Conservation (phyloP, 2,329 filamentous ascomycete species). For the Pseudocercospora vitis region DNA sequence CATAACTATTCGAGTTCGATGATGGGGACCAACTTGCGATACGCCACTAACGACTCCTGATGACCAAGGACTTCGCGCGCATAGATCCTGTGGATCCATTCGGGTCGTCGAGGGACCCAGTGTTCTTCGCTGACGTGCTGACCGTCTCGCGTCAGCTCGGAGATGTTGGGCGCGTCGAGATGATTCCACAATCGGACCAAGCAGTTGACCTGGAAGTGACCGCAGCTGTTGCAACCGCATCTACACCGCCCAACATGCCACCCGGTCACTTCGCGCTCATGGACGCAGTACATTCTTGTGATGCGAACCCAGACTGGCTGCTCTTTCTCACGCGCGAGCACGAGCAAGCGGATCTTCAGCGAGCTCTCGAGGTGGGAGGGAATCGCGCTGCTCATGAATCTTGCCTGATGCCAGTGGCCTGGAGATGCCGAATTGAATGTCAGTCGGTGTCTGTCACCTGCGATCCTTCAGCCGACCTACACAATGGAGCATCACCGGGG, state of each 20-base stretch:
- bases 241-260: conserved; percentile 22
- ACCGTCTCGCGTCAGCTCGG: conserved; percentile 17
- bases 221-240: conserved; percentile 27
- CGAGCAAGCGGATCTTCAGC: conserved; percentile 18
- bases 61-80: conserved; percentile 16
- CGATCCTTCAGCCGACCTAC: conserved; percentile 10
- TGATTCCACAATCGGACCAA: conserved; percentile 22
- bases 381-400: conserved; percentile 26
- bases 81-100: conserved; percentile 14
- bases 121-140: conserved; percentile 20
- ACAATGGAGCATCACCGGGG: conserved; percentile 24
- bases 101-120: conserved; percentile 16
- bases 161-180: conserved; percentile 13
- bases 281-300: conserved; percentile 24
- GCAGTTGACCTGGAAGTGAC: conserved; percentile 25
- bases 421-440: not conserved
- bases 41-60: conserved; percentile 15
- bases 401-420: conserved; percentile 24
- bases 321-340: conserved; percentile 12
- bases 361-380: conserved; percentile 20
- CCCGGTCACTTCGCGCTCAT: conserved; percentile 21
- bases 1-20: conserved; percentile 14
- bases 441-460: not conserved
- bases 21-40: conserved; percentile 20
- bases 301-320: conserved; percentile 23